Evolutionary conservation across 495 filamentous ascomycete species (phyloP), one percentile per base, ranked within the genome.

Genomic region (Cenococcum geophilum): DNA sequence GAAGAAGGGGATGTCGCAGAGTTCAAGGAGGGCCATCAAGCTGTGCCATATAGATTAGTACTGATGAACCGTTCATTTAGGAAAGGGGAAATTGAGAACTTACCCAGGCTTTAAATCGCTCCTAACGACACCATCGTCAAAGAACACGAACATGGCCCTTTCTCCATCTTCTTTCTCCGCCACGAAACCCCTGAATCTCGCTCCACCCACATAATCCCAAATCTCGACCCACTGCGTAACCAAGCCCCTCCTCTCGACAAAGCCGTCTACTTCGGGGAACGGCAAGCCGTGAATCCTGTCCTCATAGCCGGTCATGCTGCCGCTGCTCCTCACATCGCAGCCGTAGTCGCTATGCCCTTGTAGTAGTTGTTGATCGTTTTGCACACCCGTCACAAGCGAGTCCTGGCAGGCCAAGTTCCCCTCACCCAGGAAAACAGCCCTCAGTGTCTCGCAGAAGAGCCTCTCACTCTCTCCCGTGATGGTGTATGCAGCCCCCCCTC

Each of bases 391-490:
- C 82, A 86, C 85, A 83, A 90, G 88, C 80, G 86, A 86, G 78
- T 80, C 78, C 73, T 82, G 82, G 74, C 67, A 69, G 70, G 72
- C 72, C 74, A 75, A 68, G 76, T 84, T 84, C 88, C 85, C 82
- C 89, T 95, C 91, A 95, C 88, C 91, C 83, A 90, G 86, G 85
- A 97, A 95, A 79, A 88, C 89, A 77, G 84, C 76, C 75, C 80
- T 86, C 86, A 97, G 83, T 79, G 82, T 88, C 83, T 91, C 89
- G 81, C 92, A 97, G 82, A 97, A 93, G 83, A 97, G 92, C 78
- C 92, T 97, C 91, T 96, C 92, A 97, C 92, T 95, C 89, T 96
- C 90, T 89, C 84, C 92, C 89, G 86, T 88, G 81, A 97, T 95
- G 78, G 83, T 85, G 77, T 89, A 84, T 86, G 87, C 82, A 83